phyloP scores from a whole-genome alignment of 345 rosid species.

The Populus nigra region DNA sequence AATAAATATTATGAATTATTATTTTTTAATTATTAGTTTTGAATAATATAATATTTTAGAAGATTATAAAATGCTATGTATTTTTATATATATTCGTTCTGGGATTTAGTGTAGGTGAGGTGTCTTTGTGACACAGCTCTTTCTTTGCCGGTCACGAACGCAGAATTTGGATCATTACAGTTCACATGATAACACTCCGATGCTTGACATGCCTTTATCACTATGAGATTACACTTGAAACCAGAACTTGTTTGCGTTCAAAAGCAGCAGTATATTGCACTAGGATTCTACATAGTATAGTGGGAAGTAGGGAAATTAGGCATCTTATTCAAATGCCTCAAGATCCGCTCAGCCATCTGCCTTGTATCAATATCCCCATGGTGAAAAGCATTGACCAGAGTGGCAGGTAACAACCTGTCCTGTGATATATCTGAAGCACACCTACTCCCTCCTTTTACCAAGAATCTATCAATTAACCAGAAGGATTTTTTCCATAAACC shows the following conservation, averaged over 20 bases:
- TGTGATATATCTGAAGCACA: conserved; percentile 60
- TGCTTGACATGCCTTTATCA: background rate
- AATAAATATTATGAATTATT: too few species aligned
- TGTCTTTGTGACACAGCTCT: accelerated
- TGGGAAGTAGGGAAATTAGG: conserved; percentile 45
- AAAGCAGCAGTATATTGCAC: background rate
- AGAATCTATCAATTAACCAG: conserved; percentile 82
- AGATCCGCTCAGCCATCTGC: conserved; percentile 79
- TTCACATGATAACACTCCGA: conserved; percentile 1
- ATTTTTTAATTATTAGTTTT: too few species aligned
- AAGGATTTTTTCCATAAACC: conserved; percentile 69
- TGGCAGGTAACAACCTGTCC: conserved; percentile 62
- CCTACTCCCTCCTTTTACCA: conserved; percentile 55
- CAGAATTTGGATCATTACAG: background rate
- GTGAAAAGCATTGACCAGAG: conserved; percentile 71
- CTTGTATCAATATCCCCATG: conserved; percentile 68
- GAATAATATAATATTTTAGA: too few species aligned
- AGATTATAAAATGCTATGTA: too few species aligned
- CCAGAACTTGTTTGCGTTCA: background rate
- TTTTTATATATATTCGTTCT: too few species aligned
- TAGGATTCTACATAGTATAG: conserved; percentile 29
- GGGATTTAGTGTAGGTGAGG: too few species aligned
- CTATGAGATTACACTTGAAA: background rate
- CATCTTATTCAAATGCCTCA: conserved; percentile 72
- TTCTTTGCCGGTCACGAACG: too few species aligned